phyloP scores from a whole-genome alignment of 1,139 yeast species.

The Suhomyces choctaworum region DNA sequence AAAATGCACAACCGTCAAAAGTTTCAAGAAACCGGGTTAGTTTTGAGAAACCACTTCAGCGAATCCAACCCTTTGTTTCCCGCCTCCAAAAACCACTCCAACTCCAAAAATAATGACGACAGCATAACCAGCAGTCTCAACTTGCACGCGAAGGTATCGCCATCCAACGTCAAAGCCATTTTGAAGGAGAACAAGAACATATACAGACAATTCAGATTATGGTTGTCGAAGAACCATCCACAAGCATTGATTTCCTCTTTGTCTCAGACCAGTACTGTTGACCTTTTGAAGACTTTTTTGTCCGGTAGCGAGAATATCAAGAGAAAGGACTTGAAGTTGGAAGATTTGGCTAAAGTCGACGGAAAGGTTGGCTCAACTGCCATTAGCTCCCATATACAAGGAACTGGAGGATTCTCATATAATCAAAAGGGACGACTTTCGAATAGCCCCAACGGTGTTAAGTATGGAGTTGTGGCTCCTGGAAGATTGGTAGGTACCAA shows the following conservation, averaged over 20 bases:
- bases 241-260: slow-evolving; percentile 26
- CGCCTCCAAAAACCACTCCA: slow-evolving; percentile 13
- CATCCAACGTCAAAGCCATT: slow-evolving; percentile 28
- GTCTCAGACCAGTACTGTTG: slow-evolving; percentile 20
- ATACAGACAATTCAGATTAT: slow-evolving; percentile 32
- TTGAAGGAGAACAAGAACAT: slow-evolving; percentile 38
- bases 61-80: slow-evolving; percentile 20
- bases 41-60: slow-evolving; percentile 33
- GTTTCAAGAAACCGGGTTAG: slow-evolving; percentile 46
- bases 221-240: slow-evolving; percentile 40
- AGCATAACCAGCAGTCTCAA: slow-evolving; percentile 36
- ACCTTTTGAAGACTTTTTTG: slow-evolving; percentile 33
- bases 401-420: slow-evolving; percentile 76
- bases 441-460: slow-evolving; percentile 75
- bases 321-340: slow-evolving; percentile 23
- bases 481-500: slow-evolving; percentile 64
- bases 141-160: slow-evolving; percentile 28
- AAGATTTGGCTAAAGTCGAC: slow-evolving; percentile 23
- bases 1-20: slow-evolving; percentile 39
- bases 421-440: slow-evolving; percentile 67
- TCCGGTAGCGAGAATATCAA: slow-evolving; percentile 19
- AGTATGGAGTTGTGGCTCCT: slow-evolving; percentile 58
- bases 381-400: slow-evolving; percentile 39
- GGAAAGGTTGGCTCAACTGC: slow-evolving; percentile 16
- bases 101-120: slow-evolving; percentile 21